phyloP scores from a whole-genome alignment of 2,329 filamentous ascomycete species.

The Diaporthe sp. region DNA sequence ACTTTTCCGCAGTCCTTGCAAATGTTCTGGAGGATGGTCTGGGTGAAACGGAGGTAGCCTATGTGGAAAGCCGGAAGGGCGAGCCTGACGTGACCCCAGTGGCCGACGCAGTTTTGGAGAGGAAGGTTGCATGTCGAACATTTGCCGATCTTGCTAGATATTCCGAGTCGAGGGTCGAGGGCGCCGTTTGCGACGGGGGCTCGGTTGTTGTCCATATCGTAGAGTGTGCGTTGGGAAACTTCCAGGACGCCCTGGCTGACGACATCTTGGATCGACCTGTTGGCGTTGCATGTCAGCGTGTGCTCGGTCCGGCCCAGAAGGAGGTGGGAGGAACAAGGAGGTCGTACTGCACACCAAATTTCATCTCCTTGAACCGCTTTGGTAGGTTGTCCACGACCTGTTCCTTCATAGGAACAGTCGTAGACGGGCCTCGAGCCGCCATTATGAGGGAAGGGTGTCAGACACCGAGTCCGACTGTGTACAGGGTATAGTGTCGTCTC shows the following conservation, averaged over 20 bases:
- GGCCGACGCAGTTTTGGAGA: conserved; percentile 89
- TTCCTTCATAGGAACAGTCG: conserved; percentile 73
- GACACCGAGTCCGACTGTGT: not conserved
- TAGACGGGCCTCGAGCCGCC: conserved; percentile 47
- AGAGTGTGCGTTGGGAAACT: conserved; percentile 93
- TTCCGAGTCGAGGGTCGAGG: conserved; percentile 89
- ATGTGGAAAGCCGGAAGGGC: conserved; percentile 95
- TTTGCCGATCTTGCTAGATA: conserved; percentile 83
- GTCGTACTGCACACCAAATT: conserved; percentile 91
- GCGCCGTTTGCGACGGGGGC: conserved; percentile 85
- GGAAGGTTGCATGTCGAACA: conserved; percentile 89
- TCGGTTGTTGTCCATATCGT: conserved; percentile 84
- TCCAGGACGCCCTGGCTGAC: conserved; percentile 95
- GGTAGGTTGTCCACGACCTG: conserved; percentile 91
- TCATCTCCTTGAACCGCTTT: conserved; percentile 92
- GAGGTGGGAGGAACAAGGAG: not conserved
- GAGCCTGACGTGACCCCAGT: conserved; percentile 94
- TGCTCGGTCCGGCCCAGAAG: conserved; percentile 28
- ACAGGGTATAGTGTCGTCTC: not conserved
- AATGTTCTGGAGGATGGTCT: conserved; percentile 92
- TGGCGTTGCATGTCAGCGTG: not conserved
- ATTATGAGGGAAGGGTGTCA: conserved; percentile 29
- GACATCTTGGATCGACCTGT: conserved; percentile 90
- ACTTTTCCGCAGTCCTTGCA: conserved; percentile 95
- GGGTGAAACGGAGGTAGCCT: conserved; percentile 94